A percentile compares a stretch with the other conserved stretches of the same genome.
phyloP scores from a whole-genome alignment of 176 grass and related monocot species.

The Poa annua region DNA sequence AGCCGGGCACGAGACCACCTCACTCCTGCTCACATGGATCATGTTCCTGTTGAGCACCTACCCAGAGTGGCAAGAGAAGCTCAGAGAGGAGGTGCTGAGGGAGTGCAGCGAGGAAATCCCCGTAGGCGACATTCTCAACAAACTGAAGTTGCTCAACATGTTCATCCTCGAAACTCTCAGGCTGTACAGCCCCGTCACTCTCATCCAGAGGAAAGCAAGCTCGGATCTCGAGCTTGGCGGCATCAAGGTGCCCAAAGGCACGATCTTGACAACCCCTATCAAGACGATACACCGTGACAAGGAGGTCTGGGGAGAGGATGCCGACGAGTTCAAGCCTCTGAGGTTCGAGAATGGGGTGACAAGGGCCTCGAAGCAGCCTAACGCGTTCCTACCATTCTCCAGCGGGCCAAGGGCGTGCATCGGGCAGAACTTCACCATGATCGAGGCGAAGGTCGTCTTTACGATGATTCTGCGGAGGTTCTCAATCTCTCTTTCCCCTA shows the following conservation, averaged over 20 bases:
- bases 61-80: not conserved
- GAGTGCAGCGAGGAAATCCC: not conserved
- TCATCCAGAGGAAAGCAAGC: not conserved
- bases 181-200: constrained; percentile 20
- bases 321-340: constrained; percentile 45
- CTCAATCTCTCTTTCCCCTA: not conserved
- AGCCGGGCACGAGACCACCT: not conserved
- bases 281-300: constrained; percentile 15
- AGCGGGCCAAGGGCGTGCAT: not conserved
- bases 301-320: constrained; percentile 56
- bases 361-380: constrained; percentile 31
- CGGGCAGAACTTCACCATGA: constrained; percentile 54
- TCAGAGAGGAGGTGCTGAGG: constrained; percentile 14
- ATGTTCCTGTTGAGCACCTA: constrained; percentile 3
- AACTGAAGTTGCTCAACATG: constrained; percentile 47
- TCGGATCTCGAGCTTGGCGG: constrained; percentile 16
- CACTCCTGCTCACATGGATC: not conserved
- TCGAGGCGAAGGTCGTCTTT: constrained; percentile 45
- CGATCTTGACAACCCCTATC: not conserved
- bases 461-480: constrained; percentile 59
- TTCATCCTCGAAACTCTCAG: constrained; percentile 43
- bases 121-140: constrained; percentile 24
- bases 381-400: not conserved
- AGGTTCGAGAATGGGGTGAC: constrained; percentile 47
- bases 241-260: not conserved